Evolutionary conservation across 495 filamentous ascomycete genomes (phyloP).

Genomic region (Aspergillus campestris): DNA sequence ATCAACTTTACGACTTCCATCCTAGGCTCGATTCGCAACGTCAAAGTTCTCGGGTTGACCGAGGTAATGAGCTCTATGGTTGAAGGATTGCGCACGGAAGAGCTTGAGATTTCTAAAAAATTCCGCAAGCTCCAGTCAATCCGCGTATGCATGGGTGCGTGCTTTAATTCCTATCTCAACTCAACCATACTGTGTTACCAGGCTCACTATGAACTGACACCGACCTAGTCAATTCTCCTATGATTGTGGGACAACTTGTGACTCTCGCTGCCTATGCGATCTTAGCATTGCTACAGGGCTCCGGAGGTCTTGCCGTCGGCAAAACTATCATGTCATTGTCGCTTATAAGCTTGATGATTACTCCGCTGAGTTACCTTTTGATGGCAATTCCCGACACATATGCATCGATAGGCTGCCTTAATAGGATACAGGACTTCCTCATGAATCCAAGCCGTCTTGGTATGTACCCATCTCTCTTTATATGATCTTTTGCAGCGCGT

Average conservation of each 20-base stretch:
- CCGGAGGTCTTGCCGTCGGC: slow-evolving; percentile 7
- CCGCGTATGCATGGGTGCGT: slow-evolving; percentile 11
- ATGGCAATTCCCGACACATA: slow-evolving; percentile 14
- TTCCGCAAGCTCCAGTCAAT: slow-evolving; percentile 5
- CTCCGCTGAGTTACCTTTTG: slow-evolving; percentile 7
- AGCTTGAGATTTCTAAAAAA: slow-evolving; percentile 11
- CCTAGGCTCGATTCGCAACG: slow-evolving; percentile 12
- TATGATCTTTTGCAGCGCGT: not conserved
- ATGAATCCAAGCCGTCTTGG: slow-evolving; percentile 5
- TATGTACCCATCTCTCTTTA: no score
- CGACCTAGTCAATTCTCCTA: slow-evolving; percentile 9
- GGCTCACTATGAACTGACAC: slow-evolving; percentile 1
- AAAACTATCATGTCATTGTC: slow-evolving; percentile 13
- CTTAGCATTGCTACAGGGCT: slow-evolving; percentile 9
- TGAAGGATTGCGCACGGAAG: slow-evolving; percentile 5
- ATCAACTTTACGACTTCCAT: slow-evolving; percentile 20
- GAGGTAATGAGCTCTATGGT: slow-evolving; percentile 8
- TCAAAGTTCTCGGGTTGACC: slow-evolving; percentile 13
- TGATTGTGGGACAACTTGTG: slow-evolving; percentile 10
- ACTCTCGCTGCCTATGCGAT: slow-evolving; percentile 14
- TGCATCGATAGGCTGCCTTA: slow-evolving; percentile 13
- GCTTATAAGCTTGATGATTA: slow-evolving; percentile 13
- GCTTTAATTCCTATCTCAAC: no score
- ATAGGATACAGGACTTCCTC: slow-evolving; percentile 15
- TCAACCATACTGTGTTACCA: no score